Percentiles rank a stretch among this genome's conserved stretches.
These are phyloP conservation scores for Waltiozyma sp. DNA, from an alignment of 1,139 yeast species.

Conservation along the genomic window DNA sequence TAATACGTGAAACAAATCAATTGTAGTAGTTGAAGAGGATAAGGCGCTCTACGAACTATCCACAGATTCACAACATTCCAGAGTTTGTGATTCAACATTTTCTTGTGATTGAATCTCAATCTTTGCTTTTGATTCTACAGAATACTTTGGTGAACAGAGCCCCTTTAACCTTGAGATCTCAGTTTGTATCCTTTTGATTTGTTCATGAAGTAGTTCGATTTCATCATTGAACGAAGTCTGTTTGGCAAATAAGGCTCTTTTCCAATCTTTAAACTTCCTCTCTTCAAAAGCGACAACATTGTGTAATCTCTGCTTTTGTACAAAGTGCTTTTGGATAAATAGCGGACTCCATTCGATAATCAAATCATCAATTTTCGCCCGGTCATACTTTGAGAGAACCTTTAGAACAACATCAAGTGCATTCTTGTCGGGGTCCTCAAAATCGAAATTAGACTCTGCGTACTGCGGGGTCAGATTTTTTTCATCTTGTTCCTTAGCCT, in stretches of 20 bases:
- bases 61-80: background rate
- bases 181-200: background rate
- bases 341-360: slow-evolving; percentile 37
- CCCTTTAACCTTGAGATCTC: background rate
- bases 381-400: slow-evolving; percentile 30
- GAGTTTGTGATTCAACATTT: background rate
- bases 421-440: slow-evolving; percentile 21
- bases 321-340: slow-evolving; percentile 33
- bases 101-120: background rate
- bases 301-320: slow-evolving; percentile 37
- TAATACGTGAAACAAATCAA: too few species aligned
- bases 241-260: slow-evolving; percentile 39
- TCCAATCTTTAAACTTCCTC: slow-evolving; percentile 56
- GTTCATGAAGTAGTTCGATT: slow-evolving; percentile 25
- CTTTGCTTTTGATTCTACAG: background rate
- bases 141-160: background rate
- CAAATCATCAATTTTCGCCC: slow-evolving; percentile 28
- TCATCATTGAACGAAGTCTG: slow-evolving; percentile 49
- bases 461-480: slow-evolving; percentile 13
- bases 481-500: slow-evolving; percentile 18
- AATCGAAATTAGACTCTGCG: slow-evolving; percentile 14
- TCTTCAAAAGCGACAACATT: slow-evolving; percentile 43
- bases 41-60: background rate
- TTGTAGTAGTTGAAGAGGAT: too few species aligned
- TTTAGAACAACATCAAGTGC: slow-evolving; percentile 23